Percentiles rank a stretch among this genome's conserved stretches.
phyloP scores from a whole-genome alignment of 2,329 filamentous ascomycete species.

The Plectosphaerella sp. region DNA sequence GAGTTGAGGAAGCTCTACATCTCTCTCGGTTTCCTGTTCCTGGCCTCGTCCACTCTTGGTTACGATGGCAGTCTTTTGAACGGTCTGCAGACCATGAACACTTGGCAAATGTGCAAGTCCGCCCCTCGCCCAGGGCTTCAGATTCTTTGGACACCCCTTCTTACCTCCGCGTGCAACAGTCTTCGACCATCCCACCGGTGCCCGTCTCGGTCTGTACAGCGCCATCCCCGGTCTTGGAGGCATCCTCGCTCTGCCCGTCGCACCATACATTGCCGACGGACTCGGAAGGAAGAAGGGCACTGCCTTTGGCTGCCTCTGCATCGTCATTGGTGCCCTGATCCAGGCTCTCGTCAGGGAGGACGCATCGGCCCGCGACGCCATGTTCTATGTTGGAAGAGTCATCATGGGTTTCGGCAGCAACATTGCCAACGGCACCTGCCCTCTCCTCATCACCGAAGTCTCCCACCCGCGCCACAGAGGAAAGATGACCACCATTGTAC shows the following conservation, averaged over 20 bases:
- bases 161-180: neutral
- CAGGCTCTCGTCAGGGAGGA: conserved; percentile 33
- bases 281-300: conserved; percentile 41
- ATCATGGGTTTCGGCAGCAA: conserved; percentile 49
- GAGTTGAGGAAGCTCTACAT: conserved; percentile 25
- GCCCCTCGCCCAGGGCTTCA: neutral
- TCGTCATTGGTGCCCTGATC: conserved; percentile 41
- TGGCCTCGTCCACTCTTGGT: conserved; percentile 27
- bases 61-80: conserved; percentile 43
- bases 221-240: conserved; percentile 45
- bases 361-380: conserved; percentile 11
- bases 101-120: conserved; percentile 34
- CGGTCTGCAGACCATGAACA: conserved; percentile 36
- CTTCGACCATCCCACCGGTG: conserved; percentile 29
- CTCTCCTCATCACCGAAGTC: conserved; percentile 43
- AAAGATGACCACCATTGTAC: conserved; percentile 35
- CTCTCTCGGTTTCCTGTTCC: conserved; percentile 25
- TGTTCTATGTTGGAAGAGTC: conserved; percentile 47
- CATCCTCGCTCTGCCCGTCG: conserved; percentile 40
- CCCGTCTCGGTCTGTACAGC: conserved; percentile 34
- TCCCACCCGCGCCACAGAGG: conserved; percentile 45
- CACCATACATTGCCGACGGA: conserved; percentile 38
- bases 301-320: conserved; percentile 40
- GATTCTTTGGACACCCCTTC: conserved; percentile 6
- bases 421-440: conserved; percentile 39